Base-by-base conservation (phyloP, 2,329 filamentous ascomycete species). In the Colletotrichum neosansevieriae region DNA sequence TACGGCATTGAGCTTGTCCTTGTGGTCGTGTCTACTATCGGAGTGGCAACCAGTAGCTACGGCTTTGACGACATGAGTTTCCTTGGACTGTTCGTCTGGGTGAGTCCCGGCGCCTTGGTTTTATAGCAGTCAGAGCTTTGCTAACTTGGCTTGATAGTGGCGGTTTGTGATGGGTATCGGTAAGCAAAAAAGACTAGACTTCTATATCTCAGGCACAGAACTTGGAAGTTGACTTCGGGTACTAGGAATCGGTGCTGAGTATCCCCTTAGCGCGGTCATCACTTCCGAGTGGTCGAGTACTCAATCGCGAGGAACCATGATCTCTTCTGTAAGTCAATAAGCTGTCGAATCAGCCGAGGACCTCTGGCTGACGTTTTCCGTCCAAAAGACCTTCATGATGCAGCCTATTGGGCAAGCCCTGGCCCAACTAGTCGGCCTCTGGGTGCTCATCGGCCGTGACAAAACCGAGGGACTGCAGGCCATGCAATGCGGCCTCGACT, bases 331-430 rank as follows among this genome's bases (percentile, higher is more conserved):
- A 42, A 56, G 62, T 34, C 29, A 9, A n/a, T 4, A 21, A 36
- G 12, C 29, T 29, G n/a, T 42, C 7, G 19, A 15, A 38, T 15
- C 36, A 15, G 36, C 36, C 13, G 10, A 4, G 11, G 10, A 15
- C 13, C 36, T 38, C 4, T 45, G 42, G 17, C 17, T 45, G n/a
- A 69, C 29, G 19, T 12, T 17, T 24, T 6, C 17, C 51, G 42
- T 40, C 12, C 29, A 29, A 11, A 24, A 69, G 66, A 66, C 66
- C 36, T 92, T 92, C 75, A 83, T 91, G 72, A 91, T 91, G 86
- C 90, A 92, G 72, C 89, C 90, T 1, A 79, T 92, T 9, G 90
- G 90, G 6, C 89, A 92, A 73, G 85, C 91, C 2, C 81, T 89
- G 2, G 89, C 89, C 13, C 89, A 90, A 70, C 76, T 90, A 5